Conservation (phyloP, 2,329 filamentous ascomycete species). For the Diaporthe aspalathi region DNA sequence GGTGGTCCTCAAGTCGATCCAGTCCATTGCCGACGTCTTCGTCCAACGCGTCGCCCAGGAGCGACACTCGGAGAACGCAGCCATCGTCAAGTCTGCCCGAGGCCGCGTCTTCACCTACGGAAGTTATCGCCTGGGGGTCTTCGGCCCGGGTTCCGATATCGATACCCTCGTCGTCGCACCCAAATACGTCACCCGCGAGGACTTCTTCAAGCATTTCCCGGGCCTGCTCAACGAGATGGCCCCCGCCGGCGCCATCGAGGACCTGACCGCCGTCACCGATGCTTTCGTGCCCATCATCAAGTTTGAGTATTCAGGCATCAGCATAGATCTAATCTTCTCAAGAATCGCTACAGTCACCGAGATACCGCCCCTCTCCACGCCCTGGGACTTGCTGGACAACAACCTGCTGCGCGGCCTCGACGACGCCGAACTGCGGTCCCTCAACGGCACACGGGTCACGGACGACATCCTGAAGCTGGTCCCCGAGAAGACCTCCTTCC, state of each 20-base stretch:
- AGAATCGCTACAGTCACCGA: constrained; percentile 77
- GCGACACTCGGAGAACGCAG: constrained; percentile 78
- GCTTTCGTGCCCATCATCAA: constrained; percentile 98
- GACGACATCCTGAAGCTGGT: constrained; percentile 91
- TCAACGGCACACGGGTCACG: constrained; percentile 95
- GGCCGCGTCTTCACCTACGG: constrained; percentile 97
- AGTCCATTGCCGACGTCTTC: constrained; percentile 86
- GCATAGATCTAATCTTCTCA: constrained; percentile 93
- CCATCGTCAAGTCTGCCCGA: constrained; percentile 83
- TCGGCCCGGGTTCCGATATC: constrained; percentile 95
- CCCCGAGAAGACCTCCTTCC: constrained; percentile 89
- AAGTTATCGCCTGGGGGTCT: constrained; percentile 94
- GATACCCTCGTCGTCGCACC: constrained; percentile 94
- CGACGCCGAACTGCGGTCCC: constrained; percentile 85
- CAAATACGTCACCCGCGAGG: constrained; percentile 86
- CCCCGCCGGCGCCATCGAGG: constrained; percentile 81
- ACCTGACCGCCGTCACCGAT: constrained; percentile 86
- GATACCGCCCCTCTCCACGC: constrained; percentile 66
- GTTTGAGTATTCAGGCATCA: constrained; percentile 89
- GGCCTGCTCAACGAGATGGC: constrained; percentile 80
- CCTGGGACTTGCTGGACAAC: constrained; percentile 77
- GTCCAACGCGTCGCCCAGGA: constrained; percentile 82
- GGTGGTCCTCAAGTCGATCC: constrained; percentile 79
- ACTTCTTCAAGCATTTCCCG: constrained; percentile 95
- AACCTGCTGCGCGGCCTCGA: constrained; percentile 86